Evolutionary conservation across 768 basidiomycete species (phyloP), one percentile per base, ranked within the genome.

Genomic region (Pleurotus sapidus): DNA sequence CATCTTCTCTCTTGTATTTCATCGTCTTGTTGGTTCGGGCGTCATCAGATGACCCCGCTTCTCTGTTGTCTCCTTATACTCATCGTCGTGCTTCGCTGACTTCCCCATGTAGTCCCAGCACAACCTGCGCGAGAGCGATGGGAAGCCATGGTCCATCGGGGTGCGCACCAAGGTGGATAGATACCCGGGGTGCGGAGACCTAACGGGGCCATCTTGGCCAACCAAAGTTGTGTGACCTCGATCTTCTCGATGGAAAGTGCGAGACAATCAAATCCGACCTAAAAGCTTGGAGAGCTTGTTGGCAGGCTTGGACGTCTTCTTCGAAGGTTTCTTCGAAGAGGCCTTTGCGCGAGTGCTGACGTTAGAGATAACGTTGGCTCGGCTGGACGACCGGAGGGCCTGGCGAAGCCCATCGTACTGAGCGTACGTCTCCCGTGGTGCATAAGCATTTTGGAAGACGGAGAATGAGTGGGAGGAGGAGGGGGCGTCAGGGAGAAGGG

Each of bases 321-420:
- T 34, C 37, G 38, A 25, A n/a, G 51, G 39, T 38, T 51, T 51
- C 23, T 23, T 27, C n/a, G 49, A 27, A 50, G 49, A 30, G 30
- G 30, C 30, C n/a, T 45, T 45, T 45, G 42, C 42, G n/a, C 20
- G n/a, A 45, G 42, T 4, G 9, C n/a, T 17, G n/a, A 23, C 20
- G 37, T 42, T 39, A n/a, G 23, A 17, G 24, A 23, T 23, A 11
- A 30, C 51, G 20, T 54, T 54, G 37, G 51, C 51, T n/a, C 60
- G 60, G 62, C 62, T 69, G 37, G 68, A 67, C 18, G 70, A 65
- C 49, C 70, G 69, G 34, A 75, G 62, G 57, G 66, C 64, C 60
- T 68, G 70, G 18, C 73, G 70, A 55, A 78, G 65, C 60, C 76
- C 73, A 47, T 72, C 68, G 60, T 74, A 77, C 60, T 71, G 71